Evolutionary conservation across 2,329 filamentous ascomycete genomes (phyloP).

Genomic region (Colletotrichum sp.): DNA sequence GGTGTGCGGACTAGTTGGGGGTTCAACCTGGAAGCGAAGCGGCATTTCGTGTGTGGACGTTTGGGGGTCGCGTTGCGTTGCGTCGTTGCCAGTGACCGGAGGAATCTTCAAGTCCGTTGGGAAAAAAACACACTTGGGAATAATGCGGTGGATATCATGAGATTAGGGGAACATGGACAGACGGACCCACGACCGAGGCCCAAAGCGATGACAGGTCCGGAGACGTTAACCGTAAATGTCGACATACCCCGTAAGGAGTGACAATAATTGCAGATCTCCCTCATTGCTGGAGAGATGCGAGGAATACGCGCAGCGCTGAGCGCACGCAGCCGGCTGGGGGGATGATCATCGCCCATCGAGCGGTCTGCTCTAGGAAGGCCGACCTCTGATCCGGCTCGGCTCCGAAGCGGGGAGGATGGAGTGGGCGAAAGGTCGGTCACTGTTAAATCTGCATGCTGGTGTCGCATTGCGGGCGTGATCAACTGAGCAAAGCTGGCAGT

Average conservation of each 20-base stretch:
- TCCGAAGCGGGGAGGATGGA: not conserved
- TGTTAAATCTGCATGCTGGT: not conserved
- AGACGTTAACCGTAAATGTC: conserved; percentile 3
- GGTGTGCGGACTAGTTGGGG: not conserved
- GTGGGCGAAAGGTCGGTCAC: not conserved
- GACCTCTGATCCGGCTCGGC: conserved; percentile 3
- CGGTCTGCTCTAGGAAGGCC: not conserved
- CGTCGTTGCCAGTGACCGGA: not conserved
- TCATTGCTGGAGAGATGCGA: not conserved
- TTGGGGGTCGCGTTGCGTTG: not conserved
- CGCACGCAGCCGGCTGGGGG: not conserved
- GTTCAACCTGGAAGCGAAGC: not conserved
- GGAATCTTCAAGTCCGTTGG: not conserved
- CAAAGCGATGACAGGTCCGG: not conserved
- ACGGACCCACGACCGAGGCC: not conserved
- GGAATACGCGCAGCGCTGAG: not conserved
- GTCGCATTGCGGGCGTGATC: not conserved
- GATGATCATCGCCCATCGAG: not conserved
- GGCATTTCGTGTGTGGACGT: not conserved
- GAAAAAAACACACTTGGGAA: not conserved
- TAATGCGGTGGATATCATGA: not conserved
- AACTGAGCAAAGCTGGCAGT: not conserved
- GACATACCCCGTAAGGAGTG: not conserved
- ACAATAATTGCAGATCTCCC: not conserved
- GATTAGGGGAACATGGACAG: not conserved